A percentile compares a stretch with the other conserved stretches of the same genome.
These are phyloP conservation scores for Aspergillus sp. DNA, from an alignment of 2,329 filamentous ascomycete species.

Conservation along the genomic window DNA sequence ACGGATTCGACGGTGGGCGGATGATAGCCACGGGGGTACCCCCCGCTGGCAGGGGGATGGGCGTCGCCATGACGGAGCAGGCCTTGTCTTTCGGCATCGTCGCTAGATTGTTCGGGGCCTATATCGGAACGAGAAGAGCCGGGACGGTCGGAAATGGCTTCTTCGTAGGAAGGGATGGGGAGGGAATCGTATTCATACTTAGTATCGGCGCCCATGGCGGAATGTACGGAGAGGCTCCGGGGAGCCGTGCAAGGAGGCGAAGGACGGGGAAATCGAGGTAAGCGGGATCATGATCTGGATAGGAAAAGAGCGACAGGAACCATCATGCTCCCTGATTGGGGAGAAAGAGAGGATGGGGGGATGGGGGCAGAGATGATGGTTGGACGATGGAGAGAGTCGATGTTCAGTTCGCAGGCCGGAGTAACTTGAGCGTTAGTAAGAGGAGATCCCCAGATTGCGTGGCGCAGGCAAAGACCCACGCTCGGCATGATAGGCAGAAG, in stretches of 20 bases:
- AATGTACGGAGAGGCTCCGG: slow-evolving; percentile 22
- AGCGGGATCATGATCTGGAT: slow-evolving; percentile 36
- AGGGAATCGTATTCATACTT: slow-evolving; percentile 57
- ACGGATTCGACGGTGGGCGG: slow-evolving; percentile 80
- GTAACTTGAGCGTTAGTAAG: too few relatives aligned
- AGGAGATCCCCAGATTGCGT: too few relatives aligned
- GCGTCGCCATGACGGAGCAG: slow-evolving; percentile 57
- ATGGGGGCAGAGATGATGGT: neutral
- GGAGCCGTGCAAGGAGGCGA: slow-evolving; percentile 27
- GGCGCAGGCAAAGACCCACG: too few relatives aligned
- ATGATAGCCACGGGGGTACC: slow-evolving; percentile 57
- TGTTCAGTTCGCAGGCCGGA: neutral
- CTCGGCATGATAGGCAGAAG: too few relatives aligned
- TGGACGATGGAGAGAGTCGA: neutral
- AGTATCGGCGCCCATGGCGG: slow-evolving; percentile 43
- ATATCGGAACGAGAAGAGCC: slow-evolving; percentile 45
- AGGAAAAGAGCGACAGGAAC: slow-evolving; percentile 25
- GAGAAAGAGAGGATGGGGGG: slow-evolving; percentile 5
- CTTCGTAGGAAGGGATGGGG: slow-evolving; percentile 79
- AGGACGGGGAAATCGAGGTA: slow-evolving; percentile 21
- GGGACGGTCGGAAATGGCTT: slow-evolving; percentile 62
- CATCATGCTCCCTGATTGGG: slow-evolving; percentile 21
- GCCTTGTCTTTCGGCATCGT: slow-evolving; percentile 72
- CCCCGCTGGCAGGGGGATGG: slow-evolving; percentile 35
- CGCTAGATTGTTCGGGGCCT: slow-evolving; percentile 57